phyloP scores from a whole-genome alignment of 1,284 basidiomycete genomes.

The Trichosporon coremiiforme region DNA sequence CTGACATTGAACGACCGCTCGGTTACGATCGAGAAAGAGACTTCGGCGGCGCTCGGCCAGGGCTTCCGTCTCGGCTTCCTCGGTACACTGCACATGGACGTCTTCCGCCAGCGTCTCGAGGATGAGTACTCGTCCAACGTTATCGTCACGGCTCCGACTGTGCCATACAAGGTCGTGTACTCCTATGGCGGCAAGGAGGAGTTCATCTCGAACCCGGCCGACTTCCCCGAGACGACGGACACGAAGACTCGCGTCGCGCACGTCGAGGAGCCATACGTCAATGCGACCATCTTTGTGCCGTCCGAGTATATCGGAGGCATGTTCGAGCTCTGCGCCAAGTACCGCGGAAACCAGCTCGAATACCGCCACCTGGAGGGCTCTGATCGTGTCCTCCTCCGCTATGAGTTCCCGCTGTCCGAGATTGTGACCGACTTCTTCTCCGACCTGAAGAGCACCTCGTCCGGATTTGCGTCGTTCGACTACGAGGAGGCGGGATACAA shows the following conservation, averaged over 20 bases:
- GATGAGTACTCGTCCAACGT: conserved; percentile 92
- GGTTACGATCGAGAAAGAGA: conserved; percentile 89
- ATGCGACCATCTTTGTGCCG: conserved; percentile 67
- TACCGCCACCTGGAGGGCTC: conserved; percentile 72
- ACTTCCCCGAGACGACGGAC: conserved; percentile 81
- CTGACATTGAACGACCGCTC: conserved; percentile 52
- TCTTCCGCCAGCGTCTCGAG: conserved; percentile 85
- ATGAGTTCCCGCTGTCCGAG: conserved; percentile 76
- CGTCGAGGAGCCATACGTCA: conserved; percentile 79
- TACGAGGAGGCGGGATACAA: conserved; percentile 90
- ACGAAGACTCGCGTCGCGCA: conserved; percentile 66
- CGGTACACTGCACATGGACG: conserved; percentile 93
- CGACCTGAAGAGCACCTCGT: conserved; percentile 77
- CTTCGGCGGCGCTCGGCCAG: conserved; percentile 91
- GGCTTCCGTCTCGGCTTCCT: conserved; percentile 94
- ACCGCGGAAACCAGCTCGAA: conserved; percentile 74
- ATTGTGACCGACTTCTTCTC: conserved; percentile 94
- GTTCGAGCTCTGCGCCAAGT: conserved; percentile 84
- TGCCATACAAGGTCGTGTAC: conserved; percentile 87
- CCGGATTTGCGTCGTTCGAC: conserved; percentile 90
- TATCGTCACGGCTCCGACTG: conserved; percentile 89
- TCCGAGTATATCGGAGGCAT: conserved; percentile 82
- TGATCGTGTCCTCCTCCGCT: conserved; percentile 72
- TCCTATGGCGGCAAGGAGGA: conserved; percentile 63
- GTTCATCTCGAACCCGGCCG: conserved; percentile 83